Conservation (phyloP, 2,329 filamentous ascomycete genomes). For the Phaeosphaeria sp. region DNA sequence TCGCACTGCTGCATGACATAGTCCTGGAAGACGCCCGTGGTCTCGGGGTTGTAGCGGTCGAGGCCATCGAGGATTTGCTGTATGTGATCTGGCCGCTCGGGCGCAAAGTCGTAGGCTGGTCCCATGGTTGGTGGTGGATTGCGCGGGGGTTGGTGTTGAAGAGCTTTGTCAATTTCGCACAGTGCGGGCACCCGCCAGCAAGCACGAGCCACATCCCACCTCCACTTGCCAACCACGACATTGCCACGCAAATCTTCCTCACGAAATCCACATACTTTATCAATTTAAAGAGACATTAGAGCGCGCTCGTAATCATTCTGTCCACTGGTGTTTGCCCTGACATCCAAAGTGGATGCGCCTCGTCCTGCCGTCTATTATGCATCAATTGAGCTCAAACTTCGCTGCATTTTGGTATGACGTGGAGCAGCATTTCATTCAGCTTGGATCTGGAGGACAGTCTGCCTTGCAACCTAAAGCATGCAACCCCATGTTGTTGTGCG, state of each 20-base stretch:
- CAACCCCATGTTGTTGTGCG: neutral
- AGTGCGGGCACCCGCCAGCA: slow-evolving; percentile 16
- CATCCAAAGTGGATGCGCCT: too few species aligned
- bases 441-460: neutral
- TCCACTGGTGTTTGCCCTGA: too few species aligned
- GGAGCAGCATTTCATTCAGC: neutral
- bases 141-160: slow-evolving; percentile 32
- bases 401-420: neutral
- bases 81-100: slow-evolving; percentile 91
- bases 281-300: too few species aligned
- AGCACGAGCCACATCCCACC: neutral
- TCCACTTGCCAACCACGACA: too few species aligned
- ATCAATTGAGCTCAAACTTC: neutral
- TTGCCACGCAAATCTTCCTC: too few species aligned
- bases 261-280: too few species aligned
- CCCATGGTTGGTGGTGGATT: slow-evolving; percentile 50
- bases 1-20: slow-evolving; percentile 97
- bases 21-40: slow-evolving; percentile 88
- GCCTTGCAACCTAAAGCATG: neutral
- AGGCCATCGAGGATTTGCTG: slow-evolving; percentile 94
- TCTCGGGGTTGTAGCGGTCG: slow-evolving; percentile 98
- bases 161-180: slow-evolving; percentile 25
- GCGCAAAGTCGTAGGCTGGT: slow-evolving; percentile 80
- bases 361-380: too few species aligned
- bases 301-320: too few species aligned